phyloP scores from a whole-genome alignment of 2,329 filamentous ascomycete genomes.

The Scleromitrula shiraiana region DNA sequence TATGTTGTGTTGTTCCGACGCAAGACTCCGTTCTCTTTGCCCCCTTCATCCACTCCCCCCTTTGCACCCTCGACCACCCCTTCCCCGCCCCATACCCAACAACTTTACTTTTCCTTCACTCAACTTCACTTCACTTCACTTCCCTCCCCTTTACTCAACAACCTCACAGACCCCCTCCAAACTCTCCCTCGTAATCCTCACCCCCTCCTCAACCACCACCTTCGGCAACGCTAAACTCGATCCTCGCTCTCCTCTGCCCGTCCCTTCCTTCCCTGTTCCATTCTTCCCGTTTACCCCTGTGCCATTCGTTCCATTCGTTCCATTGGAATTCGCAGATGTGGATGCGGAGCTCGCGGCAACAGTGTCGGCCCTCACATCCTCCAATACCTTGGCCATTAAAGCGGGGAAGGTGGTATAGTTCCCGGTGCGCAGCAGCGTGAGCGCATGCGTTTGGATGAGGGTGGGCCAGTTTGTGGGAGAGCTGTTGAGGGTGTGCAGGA shows the following conservation, averaged over 20 bases:
- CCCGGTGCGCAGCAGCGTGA: conserved; percentile 51
- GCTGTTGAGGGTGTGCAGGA: conserved; percentile 54
- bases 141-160: conserved; percentile 12
- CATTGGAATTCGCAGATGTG: not conserved
- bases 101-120: not conserved
- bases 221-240: conserved; percentile 48
- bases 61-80: not conserved
- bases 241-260: conserved; percentile 18
- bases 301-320: conserved; percentile 17
- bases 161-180: conserved; percentile 38
- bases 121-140: not conserved
- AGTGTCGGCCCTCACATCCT: conserved; percentile 41
- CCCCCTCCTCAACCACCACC: conserved; percentile 52
- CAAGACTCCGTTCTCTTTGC: not conserved
- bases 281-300: conserved; percentile 5
- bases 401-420: conserved; percentile 52
- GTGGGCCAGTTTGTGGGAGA: conserved; percentile 56
- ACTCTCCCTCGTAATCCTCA: conserved; percentile 51
- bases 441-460: conserved; percentile 49
- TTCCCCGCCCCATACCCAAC: not conserved
- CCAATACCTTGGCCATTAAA: conserved; percentile 52
- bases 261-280: conserved; percentile 3
- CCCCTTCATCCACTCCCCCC: not conserved
- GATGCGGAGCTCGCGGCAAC: conserved; percentile 16
- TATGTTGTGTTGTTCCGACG: too few relatives aligned